Evolutionary conservation across 495 filamentous ascomycete genomes (phyloP).

Genomic region (Venustampulla echinocandica): DNA sequence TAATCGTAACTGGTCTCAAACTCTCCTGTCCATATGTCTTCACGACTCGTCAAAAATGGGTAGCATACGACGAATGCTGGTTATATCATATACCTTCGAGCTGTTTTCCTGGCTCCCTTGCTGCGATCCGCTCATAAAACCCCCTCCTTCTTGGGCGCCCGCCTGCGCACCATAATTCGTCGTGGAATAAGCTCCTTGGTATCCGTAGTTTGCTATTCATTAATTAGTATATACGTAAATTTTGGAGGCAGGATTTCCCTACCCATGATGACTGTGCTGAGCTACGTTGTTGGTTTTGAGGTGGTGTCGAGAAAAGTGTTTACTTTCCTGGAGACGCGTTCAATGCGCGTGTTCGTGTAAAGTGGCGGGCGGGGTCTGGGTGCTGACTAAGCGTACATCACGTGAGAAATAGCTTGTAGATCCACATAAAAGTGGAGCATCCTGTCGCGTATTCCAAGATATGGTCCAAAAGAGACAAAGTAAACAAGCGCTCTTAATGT

Average conservation of each 20-base stretch:
- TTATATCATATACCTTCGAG: constrained; percentile 17
- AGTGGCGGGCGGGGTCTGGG: too few relatives aligned
- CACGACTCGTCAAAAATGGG: constrained; percentile 6
- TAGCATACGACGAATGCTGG: neutral
- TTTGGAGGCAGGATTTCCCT: neutral
- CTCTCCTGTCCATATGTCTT: constrained; percentile 48
- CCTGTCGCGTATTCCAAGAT: too few relatives aligned
- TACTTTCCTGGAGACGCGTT: neutral
- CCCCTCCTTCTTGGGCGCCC: constrained; percentile 56
- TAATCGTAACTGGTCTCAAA: constrained; percentile 86
- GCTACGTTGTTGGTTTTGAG: too few relatives aligned
- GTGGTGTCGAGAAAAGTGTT: neutral
- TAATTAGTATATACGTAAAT: neutral
- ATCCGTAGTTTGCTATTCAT: constrained; percentile 17
- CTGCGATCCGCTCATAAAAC: constrained; percentile 44
- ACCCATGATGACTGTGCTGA: constrained; percentile 14
- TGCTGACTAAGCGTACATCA: too few relatives aligned
- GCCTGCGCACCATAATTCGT: constrained; percentile 30
- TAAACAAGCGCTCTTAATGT: too few relatives aligned
- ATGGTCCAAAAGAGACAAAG: too few relatives aligned
- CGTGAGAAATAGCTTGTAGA: too few relatives aligned
- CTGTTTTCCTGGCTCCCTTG: constrained; percentile 40
- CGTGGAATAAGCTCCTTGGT: constrained; percentile 16
- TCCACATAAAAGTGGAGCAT: too few relatives aligned
- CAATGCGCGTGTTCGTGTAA: neutral